A percentile compares a stretch with the other conserved stretches of the same genome.
These are phyloP conservation scores for Alternaria sp. DNA, from an alignment of 2,329 filamentous ascomycete genomes.

Conservation along the genomic window DNA sequence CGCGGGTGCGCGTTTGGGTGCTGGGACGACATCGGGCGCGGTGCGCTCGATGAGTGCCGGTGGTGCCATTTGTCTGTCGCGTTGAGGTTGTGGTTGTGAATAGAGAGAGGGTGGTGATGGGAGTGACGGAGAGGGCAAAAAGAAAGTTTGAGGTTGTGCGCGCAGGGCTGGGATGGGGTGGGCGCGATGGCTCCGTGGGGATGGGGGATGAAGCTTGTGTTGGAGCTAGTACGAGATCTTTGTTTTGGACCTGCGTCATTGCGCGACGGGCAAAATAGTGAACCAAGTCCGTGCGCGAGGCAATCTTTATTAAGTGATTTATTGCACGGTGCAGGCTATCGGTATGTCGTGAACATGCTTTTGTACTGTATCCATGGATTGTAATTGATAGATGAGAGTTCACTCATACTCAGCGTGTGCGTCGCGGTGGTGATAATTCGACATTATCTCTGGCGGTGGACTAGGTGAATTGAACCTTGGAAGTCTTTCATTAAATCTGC, in stretches of 20 bases:
- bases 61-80: conserved; percentile 35
- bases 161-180: conserved; percentile 12
- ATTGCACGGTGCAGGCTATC: too few species aligned
- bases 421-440: too few species aligned
- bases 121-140: not conserved
- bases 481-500: not conserved
- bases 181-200: conserved; percentile 19
- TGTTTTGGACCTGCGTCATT: conserved; percentile 12
- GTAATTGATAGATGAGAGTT: too few species aligned
- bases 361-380: too few species aligned
- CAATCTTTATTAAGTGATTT: not conserved
- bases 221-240: conserved; percentile 1
- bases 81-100: not conserved
- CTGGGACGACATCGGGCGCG: conserved; percentile 33
- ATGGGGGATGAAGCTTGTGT: not conserved
- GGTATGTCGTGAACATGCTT: too few species aligned
- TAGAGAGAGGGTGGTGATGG: not conserved
- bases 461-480: not conserved
- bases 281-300: not conserved
- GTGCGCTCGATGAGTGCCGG: conserved; percentile 34
- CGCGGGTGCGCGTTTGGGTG: conserved; percentile 25
- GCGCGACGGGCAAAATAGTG: not conserved
- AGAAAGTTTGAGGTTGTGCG: conserved; percentile 2
- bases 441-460: not conserved
- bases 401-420: too few species aligned